phyloP scores from a whole-genome alignment of 129 eudicot species.

The Flaveria linearis region DNA sequence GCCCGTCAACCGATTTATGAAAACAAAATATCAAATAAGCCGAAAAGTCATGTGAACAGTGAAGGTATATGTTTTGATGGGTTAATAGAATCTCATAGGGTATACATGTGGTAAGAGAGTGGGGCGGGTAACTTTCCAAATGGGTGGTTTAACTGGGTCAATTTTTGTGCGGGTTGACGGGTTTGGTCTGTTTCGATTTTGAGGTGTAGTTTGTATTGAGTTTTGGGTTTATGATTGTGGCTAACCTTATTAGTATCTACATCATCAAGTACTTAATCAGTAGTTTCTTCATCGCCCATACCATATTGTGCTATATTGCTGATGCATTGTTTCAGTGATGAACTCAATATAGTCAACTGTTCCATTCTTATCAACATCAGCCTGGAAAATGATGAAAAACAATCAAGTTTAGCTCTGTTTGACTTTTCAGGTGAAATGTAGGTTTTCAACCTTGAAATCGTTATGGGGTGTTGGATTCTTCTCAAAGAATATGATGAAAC shows the following conservation, averaged over 20 bases:
- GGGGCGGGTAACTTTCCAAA: too few relatives aligned
- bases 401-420: background rate
- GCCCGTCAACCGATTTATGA: background rate
- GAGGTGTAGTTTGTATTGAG: background rate
- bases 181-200: too few relatives aligned
- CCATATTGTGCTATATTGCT: constrained; percentile 69
- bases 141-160: too few relatives aligned
- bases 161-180: too few relatives aligned
- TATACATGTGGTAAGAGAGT: background rate
- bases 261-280: constrained; percentile 70
- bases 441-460: too few relatives aligned
- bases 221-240: background rate
- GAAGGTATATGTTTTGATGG: background rate
- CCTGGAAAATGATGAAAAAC: constrained; percentile 34
- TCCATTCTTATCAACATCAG: constrained; percentile 73
- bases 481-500: too few relatives aligned
- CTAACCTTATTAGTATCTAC: constrained; percentile 76
- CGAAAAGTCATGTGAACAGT: background rate
- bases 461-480: too few relatives aligned
- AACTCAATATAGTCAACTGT: constrained; percentile 71
- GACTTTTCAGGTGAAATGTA: too few relatives aligned
- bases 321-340: constrained; percentile 81
- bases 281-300: constrained; percentile 90
- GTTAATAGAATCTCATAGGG: background rate
- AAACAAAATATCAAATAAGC: background rate